Conservation (phyloP, 1,284 basidiomycete species). For the Ceratobasidium theobromae region DNA sequence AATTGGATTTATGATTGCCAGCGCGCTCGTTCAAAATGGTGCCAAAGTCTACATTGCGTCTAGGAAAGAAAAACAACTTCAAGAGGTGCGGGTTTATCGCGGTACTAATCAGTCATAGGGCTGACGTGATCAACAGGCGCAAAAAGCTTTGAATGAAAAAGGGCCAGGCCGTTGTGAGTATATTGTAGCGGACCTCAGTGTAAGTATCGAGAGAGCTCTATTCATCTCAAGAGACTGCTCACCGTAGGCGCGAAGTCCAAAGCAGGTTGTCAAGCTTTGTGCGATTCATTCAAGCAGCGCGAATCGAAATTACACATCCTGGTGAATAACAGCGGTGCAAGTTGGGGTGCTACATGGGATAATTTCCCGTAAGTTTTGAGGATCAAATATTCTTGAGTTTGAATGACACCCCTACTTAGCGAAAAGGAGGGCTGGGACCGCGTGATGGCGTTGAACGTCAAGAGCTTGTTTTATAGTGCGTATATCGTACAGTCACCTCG, state of each 20-base stretch:
- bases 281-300: constrained; percentile 64
- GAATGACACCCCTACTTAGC: not conserved
- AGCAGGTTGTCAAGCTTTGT: constrained; percentile 77
- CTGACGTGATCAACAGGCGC: not conserved
- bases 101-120: constrained; percentile 38
- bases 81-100: constrained; percentile 55
- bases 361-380: constrained; percentile 55
- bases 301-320: constrained; percentile 75
- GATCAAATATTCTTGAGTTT: not conserved
- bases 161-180: constrained; percentile 65
- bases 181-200: constrained; percentile 70
- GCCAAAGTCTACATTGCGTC: constrained; percentile 85
- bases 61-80: constrained; percentile 73
- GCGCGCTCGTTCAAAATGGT: constrained; percentile 77
- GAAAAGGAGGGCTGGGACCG: constrained; percentile 75
- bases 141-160: constrained; percentile 54
- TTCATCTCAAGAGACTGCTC: not conserved
- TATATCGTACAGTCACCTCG: not conserved
- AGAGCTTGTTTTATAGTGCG: constrained; percentile 74
- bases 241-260: constrained; percentile 54
- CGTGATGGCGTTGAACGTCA: constrained; percentile 75
- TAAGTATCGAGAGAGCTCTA: constrained; percentile 44
- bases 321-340: constrained; percentile 77
- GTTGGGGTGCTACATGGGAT: constrained; percentile 76
- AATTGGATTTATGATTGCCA: constrained; percentile 79